phyloP scores from a whole-genome alignment of 352 stramenopile genomes.

The Pythium utonaiense region DNA sequence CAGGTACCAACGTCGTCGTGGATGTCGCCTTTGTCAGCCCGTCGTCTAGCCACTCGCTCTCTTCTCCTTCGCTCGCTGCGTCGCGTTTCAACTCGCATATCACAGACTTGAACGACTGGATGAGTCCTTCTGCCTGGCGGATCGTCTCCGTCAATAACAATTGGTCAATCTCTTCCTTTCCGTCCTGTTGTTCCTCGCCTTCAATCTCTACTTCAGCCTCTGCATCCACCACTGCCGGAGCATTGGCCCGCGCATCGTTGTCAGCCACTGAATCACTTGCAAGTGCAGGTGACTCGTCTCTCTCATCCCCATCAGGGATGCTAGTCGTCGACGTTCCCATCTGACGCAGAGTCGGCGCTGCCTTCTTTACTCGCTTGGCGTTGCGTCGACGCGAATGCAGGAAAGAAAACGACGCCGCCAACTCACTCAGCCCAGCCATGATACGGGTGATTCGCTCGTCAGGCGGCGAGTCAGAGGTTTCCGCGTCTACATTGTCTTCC shows the following conservation, averaged over 20 bases:
- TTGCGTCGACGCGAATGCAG: conserved; percentile 22
- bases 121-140: conserved; percentile 16
- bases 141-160: conserved; percentile 16
- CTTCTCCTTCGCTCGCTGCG: background rate
- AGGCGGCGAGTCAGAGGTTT: background rate
- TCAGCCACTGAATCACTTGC: background rate
- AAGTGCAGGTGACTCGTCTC: background rate
- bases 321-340: background rate
- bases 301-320: background rate
- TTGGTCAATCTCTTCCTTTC: background rate
- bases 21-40: conserved; percentile 20
- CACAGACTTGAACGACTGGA: conserved; percentile 16
- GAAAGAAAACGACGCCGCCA: conserved; percentile 18
- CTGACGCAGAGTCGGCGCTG: background rate
- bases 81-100: conserved; percentile 13
- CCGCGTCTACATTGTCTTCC: background rate
- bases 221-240: background rate
- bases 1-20: conserved; percentile 8
- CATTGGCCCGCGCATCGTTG: background rate
- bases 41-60: background rate
- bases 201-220: background rate
- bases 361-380: conserved; percentile 1
- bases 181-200: background rate
- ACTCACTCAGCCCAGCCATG: conserved; percentile 17
- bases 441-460: conserved; percentile 17